These are phyloP conservation scores for Syzygium oleosum DNA, from an alignment of 345 rosid genomes.

Conservation along the genomic window DNA sequence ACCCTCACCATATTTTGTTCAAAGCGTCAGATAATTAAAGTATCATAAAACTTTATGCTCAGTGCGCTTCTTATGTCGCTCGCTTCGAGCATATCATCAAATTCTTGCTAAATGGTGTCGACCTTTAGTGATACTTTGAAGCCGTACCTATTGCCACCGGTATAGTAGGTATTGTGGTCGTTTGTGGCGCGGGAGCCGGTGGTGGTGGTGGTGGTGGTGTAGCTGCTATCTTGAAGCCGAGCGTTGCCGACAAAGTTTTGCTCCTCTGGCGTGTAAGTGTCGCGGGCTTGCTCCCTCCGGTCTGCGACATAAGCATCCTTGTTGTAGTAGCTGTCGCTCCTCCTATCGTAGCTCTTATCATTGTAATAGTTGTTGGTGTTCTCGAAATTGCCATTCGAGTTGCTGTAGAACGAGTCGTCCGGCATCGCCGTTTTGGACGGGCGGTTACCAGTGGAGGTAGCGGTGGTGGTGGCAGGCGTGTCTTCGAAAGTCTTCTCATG, in stretches of 20 bases:
- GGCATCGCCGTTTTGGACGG: slow-evolving; percentile 17
- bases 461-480: slow-evolving; percentile 15
- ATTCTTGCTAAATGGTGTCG: not conserved
- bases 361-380: not conserved
- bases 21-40: not conserved
- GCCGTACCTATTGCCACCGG: not conserved
- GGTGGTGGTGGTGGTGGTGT: slow-evolving; percentile 2
- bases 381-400: not conserved
- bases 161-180: slow-evolving; percentile 13
- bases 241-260: slow-evolving; percentile 5
- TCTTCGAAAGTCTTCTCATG: slow-evolving; percentile 13
- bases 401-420: slow-evolving; percentile 13
- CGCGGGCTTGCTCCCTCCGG: not conserved
- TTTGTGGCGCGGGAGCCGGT: not conserved
- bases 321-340: slow-evolving; percentile 5
- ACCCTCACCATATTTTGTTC: not conserved
- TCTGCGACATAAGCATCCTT: slow-evolving; percentile 6
- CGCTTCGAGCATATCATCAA: not conserved
- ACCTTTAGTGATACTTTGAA: not conserved
- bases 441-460: slow-evolving; percentile 1
- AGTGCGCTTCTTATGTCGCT: not conserved
- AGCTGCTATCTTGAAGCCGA: slow-evolving; percentile 9
- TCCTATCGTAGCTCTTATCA: not conserved
- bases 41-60: not conserved
- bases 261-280: not conserved